Evolutionary conservation across 768 basidiomycete species (phyloP), one percentile per base, ranked within the genome.

Genomic region (Polyporus arcularius): DNA sequence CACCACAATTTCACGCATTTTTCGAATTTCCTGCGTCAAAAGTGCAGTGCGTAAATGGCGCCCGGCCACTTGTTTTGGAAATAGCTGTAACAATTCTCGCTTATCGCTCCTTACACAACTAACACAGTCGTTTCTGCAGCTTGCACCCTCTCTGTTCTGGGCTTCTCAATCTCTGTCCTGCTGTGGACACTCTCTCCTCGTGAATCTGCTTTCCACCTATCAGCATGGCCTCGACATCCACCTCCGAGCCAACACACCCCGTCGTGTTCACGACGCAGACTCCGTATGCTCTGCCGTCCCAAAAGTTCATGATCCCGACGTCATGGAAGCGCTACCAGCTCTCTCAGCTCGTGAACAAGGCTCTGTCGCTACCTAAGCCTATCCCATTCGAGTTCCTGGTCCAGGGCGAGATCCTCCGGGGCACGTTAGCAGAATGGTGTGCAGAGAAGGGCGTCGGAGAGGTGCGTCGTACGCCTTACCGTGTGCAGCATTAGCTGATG

Each of bases 321-420:
- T 77, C 84, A 73, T 98, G 95, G 95, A 85, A 83, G 58, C 87
- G 96, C n/a, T 98, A 91, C 74, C 96, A 98, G 68, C 88, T 99
- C 32, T 98, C 96, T 1, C 94, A 98, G 62, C 88, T 98, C 46
- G 87, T 99, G 60, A 99, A 99, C 78, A 97, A 97, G 70, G 92
- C 96, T 1, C 79, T 98, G 31, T 81, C 83, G 26, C 83, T 90
- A n/a, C 72, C 81, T 0, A 84, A 84, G 56, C 86, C 91, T 0
- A 79, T 96, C 3, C 96, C 95, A 0, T 98, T 98, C 71, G 96
- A 99, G 74, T 98, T 98, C 73, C 74, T 99, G 47, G 79, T 97
- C 45, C 80, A 83, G 48, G 93, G 94, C n/a, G 85, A 91, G 70
- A 82, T 98, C 14, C 73, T 98, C 3, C 78, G 90, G 47, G 80